Evolutionary conservation across 768 basidiomycete genomes (phyloP).

Genomic region (Leccinum arenicola): DNA sequence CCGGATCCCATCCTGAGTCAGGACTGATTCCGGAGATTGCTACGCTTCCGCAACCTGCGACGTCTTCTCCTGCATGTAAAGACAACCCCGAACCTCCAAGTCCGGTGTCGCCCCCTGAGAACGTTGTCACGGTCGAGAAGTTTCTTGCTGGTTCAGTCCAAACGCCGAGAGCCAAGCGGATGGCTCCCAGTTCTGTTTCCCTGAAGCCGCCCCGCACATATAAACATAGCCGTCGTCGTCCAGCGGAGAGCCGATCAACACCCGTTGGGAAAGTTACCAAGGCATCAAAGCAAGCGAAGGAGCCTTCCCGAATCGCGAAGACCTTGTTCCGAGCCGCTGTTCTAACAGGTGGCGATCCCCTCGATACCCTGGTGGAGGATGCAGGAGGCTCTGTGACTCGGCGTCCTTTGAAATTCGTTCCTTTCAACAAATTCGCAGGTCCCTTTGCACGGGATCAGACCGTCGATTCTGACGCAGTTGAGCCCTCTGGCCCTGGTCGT

Average conservation of each 20-base stretch:
- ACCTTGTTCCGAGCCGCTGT: conserved; percentile 27
- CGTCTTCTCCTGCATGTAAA: not conserved
- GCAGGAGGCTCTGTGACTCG: conserved; percentile 13
- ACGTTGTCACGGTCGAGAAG: conserved; percentile 24
- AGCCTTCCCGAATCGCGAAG: conserved; percentile 8
- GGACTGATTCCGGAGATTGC: conserved; percentile 20
- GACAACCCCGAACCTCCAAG: not conserved
- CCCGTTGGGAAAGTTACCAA: not conserved
- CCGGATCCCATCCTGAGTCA: not conserved
- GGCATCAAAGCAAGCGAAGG: not conserved
- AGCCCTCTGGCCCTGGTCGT: not conserved
- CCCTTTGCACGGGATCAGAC: not conserved
- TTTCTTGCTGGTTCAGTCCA: conserved; percentile 21
- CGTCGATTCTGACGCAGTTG: not conserved
- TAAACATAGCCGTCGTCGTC: conserved; percentile 2
- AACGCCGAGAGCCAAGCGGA: not conserved
- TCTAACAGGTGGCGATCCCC: conserved; percentile 25
- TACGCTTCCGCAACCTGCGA: conserved; percentile 8
- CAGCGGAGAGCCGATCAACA: not conserved
- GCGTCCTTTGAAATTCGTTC: conserved; percentile 28
- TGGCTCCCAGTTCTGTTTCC: not conserved
- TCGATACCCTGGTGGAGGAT: conserved; percentile 12
- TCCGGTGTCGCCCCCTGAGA: not conserved
- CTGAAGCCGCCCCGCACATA: conserved; percentile 18
- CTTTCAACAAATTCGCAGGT: conserved; percentile 21